Conservation (phyloP, 1,284 basidiomycete genomes). For the Cutaneotrichosporon sp. region DNA sequence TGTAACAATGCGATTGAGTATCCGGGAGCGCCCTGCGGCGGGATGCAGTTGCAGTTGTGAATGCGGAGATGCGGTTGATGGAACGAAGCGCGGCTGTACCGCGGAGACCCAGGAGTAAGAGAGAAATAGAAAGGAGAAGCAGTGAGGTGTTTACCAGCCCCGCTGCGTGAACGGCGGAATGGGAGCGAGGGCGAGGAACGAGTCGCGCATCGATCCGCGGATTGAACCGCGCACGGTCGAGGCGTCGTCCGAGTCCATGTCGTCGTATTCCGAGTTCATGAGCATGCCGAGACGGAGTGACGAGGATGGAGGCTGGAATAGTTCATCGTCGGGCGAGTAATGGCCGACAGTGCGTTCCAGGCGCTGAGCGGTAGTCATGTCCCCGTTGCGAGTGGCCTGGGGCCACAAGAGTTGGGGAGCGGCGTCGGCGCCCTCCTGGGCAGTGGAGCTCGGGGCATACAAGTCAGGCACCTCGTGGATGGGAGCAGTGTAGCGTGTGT, state of each 20-base stretch:
- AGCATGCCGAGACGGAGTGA: slow-evolving; percentile 44
- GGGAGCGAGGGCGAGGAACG: slow-evolving; percentile 15
- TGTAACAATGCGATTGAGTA: background rate
- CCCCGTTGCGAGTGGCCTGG: background rate
- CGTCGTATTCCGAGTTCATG: slow-evolving; percentile 32
- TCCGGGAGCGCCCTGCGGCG: background rate
- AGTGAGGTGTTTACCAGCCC: slow-evolving; percentile 16
- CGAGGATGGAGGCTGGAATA: slow-evolving; percentile 34
- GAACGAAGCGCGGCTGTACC: slow-evolving; percentile 7
- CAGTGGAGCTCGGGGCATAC: background rate
- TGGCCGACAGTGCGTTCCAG: background rate
- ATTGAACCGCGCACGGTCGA: slow-evolving; percentile 20
- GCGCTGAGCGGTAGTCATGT: background rate
- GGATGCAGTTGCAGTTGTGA: background rate
- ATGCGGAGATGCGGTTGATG: background rate
- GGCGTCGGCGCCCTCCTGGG: background rate
- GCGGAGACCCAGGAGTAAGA: slow-evolving; percentile 1
- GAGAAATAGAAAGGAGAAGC: background rate
- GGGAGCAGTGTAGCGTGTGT: slow-evolving; percentile 4
- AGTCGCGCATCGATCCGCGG: slow-evolving; percentile 15
- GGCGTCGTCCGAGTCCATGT: slow-evolving; percentile 28
- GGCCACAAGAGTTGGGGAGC: slow-evolving; percentile 18
- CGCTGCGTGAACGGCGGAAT: slow-evolving; percentile 19
- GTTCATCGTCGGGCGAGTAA: slow-evolving; percentile 10
- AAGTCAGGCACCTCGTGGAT: background rate